A percentile compares a stretch with the other conserved stretches of the same genome.
Evolutionary conservation across 139 green algal genomes (phyloP).

Genomic region (Chlamydomonas eustigma): DNA sequence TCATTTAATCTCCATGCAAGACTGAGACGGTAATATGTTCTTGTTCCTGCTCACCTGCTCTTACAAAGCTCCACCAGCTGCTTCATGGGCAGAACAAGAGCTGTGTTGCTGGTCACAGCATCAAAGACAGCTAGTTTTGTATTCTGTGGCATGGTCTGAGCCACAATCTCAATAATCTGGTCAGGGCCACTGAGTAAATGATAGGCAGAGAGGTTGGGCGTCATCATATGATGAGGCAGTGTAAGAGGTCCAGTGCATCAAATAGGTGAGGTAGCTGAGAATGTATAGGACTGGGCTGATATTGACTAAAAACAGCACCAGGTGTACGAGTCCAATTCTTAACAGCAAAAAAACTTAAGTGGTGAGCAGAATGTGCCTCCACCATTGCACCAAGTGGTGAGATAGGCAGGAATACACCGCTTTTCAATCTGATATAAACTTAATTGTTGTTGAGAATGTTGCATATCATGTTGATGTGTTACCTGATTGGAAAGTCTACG

Average conservation of each 20-base stretch:
- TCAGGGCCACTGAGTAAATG: constrained; percentile 22
- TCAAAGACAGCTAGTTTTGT: constrained; percentile 62
- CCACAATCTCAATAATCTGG: constrained; percentile 42
- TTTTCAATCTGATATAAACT: not conserved
- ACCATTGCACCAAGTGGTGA: no score
- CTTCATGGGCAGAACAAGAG: constrained; percentile 48
- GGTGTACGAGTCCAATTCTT: not conserved
- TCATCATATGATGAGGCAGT: no score
- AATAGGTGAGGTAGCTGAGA: not conserved
- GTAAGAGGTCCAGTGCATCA: no score
- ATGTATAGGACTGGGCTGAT: no score
- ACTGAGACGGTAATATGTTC: no score
- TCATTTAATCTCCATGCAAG: no score
- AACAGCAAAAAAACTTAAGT: not conserved
- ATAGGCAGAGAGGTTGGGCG: not conserved
- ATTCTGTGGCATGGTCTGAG: constrained; percentile 29
- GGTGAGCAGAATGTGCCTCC: no score
- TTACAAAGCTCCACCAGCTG: constrained; percentile 50
- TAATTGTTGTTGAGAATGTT: not conserved
- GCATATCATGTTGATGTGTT: not conserved
- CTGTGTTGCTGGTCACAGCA: constrained; percentile 60
- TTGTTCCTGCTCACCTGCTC: constrained; percentile 37
- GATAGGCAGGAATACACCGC: no score
- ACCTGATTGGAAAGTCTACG: constrained; percentile 1
- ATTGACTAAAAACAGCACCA: no score